Percentiles rank a stretch among this genome's conserved stretches.
Evolutionary conservation across 768 basidiomycete genomes (phyloP).

Genomic region (Pleurotus sapidus): DNA sequence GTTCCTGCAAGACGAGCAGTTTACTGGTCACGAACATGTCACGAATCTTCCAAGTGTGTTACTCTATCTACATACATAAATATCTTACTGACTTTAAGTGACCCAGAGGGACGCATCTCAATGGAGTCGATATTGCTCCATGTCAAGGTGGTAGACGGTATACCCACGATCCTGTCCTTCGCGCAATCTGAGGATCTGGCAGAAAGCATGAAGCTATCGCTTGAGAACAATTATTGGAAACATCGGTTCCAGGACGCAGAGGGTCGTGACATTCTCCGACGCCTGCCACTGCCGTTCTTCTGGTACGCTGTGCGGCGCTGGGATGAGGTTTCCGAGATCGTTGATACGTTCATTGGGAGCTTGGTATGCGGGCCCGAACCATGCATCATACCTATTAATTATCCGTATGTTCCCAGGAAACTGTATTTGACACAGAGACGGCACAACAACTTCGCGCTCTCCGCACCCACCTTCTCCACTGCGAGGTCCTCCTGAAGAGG

Average conservation of each 20-base stretch:
- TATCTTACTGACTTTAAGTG: background rate
- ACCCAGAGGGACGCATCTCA: background rate
- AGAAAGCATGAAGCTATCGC: background rate
- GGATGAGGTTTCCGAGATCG: background rate
- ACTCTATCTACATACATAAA: too few relatives aligned
- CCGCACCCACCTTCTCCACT: background rate
- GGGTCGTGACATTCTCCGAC: background rate
- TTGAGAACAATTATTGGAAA: background rate
- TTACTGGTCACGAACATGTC: too few relatives aligned
- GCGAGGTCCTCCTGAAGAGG: background rate
- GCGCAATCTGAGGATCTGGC: background rate
- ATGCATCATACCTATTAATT: too few relatives aligned
- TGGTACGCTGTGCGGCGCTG: background rate
- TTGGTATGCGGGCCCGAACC: too few relatives aligned
- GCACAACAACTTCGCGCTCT: background rate
- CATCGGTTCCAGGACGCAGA: background rate
- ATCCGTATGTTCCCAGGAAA: background rate
- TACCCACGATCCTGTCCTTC: background rate
- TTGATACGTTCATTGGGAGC: background rate
- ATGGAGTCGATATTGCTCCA: background rate
- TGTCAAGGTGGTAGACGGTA: background rate
- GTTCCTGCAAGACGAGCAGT: background rate
- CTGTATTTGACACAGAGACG: background rate
- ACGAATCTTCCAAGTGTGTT: too few relatives aligned
- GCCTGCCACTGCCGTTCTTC: background rate